Evolutionary conservation across 345 rosid species (phyloP).

Genomic region (Eucalyptus lansdowneana): DNA sequence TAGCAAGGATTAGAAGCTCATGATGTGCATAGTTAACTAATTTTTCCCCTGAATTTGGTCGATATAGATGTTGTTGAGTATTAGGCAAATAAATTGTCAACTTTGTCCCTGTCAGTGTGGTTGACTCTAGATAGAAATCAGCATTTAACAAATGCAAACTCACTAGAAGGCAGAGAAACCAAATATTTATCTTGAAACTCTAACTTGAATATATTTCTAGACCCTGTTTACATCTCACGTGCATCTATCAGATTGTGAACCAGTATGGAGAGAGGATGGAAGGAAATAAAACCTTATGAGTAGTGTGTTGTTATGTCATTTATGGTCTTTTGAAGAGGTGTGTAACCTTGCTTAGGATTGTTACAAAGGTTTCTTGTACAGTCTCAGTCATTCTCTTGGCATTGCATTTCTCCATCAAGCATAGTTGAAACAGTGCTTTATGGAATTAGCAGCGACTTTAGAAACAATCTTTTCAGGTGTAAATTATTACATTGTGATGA

Average conservation of each 20-base stretch:
- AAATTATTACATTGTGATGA: neutral
- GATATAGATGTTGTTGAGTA: neutral
- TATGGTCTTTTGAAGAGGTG: neutral
- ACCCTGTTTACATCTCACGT: neutral
- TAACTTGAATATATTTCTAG: neutral
- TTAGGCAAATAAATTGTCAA: neutral
- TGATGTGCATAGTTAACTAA: neutral
- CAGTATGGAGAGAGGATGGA: neutral
- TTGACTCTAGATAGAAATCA: neutral
- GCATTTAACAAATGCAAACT: neutral
- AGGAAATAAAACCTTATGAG: neutral
- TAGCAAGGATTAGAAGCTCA: neutral
- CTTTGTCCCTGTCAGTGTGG: neutral
- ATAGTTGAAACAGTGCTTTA: neutral
- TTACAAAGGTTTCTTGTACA: neutral
- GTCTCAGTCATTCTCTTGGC: neutral
- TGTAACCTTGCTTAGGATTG: neutral
- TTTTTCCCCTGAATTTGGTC: neutral
- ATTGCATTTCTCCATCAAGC: neutral
- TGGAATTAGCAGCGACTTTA: neutral
- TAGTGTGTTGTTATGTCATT: neutral
- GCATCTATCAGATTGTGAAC: neutral
- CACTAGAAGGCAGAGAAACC: neutral
- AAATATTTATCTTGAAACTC: neutral
- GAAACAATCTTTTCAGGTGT: neutral